Evolutionary conservation across 2,329 filamentous ascomycete genomes (phyloP).

Genomic region (Alternaria brassicae): DNA sequence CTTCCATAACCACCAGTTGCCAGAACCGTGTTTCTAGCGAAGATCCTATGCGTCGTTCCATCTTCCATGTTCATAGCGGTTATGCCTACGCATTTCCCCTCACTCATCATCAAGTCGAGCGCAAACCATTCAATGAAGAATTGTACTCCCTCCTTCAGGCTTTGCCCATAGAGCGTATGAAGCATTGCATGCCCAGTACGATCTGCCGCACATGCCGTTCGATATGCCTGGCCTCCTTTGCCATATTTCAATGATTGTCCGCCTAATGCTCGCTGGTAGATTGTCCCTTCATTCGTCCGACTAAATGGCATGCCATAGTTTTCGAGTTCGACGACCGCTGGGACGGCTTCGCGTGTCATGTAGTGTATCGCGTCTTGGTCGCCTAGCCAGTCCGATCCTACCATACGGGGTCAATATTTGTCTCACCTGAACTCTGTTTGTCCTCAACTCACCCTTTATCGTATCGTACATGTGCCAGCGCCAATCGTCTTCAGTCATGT

Average conservation of each 20-base stretch:
- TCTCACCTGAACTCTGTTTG: neutral
- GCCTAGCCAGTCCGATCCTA: constrained; percentile 66
- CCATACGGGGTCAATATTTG: constrained; percentile 41
- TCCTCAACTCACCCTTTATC: constrained; percentile 17
- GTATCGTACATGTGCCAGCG: constrained; percentile 68
- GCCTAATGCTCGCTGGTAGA: constrained; percentile 59
- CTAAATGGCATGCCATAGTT: constrained; percentile 64
- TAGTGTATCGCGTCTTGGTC: constrained; percentile 68
- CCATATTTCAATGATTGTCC: constrained; percentile 58
- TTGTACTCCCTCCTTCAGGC: constrained; percentile 56
- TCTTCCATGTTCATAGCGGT: constrained; percentile 59
- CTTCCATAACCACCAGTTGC: constrained; percentile 60
- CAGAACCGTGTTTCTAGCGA: constrained; percentile 58
- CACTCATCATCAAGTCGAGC: constrained; percentile 58
- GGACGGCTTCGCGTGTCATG: constrained; percentile 64
- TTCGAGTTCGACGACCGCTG: constrained; percentile 63
- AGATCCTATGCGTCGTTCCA: constrained; percentile 57
- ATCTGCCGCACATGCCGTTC: constrained; percentile 57
- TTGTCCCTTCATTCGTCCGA: constrained; percentile 54
- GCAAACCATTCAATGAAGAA: constrained; percentile 62
- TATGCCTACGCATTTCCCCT: constrained; percentile 57
- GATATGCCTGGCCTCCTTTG: constrained; percentile 58
- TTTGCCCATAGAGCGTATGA: constrained; percentile 60
- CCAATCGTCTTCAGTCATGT: constrained; percentile 65
- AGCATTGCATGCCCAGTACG: constrained; percentile 60